Conservation (phyloP, 305 asterid genomes). For the Solanum hybrid region DNA sequence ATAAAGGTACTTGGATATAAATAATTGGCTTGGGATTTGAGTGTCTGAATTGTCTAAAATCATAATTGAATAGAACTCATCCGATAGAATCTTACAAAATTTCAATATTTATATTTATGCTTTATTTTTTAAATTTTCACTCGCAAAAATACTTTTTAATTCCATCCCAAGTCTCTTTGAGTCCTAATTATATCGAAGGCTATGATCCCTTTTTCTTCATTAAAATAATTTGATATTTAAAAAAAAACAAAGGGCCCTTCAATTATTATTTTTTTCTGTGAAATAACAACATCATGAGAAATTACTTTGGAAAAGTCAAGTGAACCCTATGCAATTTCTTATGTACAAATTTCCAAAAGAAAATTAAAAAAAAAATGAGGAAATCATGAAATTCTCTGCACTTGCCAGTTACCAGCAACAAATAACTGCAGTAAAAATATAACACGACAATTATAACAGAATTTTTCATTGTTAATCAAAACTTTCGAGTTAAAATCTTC, state of each 20-base stretch:
- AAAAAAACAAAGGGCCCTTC: neutral
- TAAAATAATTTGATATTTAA: neutral
- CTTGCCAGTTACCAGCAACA: neutral
- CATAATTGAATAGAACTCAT: neutral
- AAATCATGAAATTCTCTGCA: neutral
- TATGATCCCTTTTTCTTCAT: neutral
- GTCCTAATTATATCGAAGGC: neutral
- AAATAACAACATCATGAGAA: neutral
- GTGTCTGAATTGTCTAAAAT: neutral
- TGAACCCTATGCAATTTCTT: neutral
- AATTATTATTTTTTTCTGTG: neutral
- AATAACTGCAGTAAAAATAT: neutral
- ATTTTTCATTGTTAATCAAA: neutral
- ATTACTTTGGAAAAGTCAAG: neutral
- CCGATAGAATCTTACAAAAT: neutral
- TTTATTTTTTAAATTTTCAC: no score
- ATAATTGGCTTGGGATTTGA: neutral
- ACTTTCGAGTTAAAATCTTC: accelerated
- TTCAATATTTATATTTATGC: accelerated
- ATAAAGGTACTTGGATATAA: neutral
- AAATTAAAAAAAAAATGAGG: neutral
- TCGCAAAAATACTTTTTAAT: neutral
- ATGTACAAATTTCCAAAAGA: neutral
- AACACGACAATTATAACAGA: no score
- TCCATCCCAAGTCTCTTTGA: neutral